Evolutionary conservation across 2,329 filamentous ascomycete species (phyloP), one percentile per base, ranked within the genome.

Genomic region (Triangularia verruculosa): DNA sequence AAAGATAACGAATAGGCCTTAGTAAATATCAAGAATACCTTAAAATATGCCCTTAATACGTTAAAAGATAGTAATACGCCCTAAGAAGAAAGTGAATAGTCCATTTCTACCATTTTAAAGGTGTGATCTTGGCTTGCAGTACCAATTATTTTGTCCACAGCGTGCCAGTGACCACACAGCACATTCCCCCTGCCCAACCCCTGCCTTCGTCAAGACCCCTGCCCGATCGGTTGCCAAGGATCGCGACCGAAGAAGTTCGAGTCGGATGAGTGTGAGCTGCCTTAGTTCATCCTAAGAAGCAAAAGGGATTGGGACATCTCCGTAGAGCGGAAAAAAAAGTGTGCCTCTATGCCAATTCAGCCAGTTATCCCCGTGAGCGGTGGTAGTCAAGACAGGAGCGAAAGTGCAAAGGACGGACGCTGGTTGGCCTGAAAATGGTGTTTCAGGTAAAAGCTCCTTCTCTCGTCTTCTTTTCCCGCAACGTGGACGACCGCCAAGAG

Each of bases 381-480:
- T 66, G 62, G 67, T 43, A 39, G 63, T 32, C 61, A 32, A 20
- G 52, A 39, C 34, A 64, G 39, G 60, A 20, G 39, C 9, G 39
- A 65, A 52, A 62, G 60, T 27, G 2, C 17, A 30, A 64, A 61
- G 24, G 60, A 56, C 57, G 47, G 59, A 61, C 28, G 53, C 64
- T 69, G 68, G 68, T 67, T 70, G 69, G 68, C 67, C 63, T 47
- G 12, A 53, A 53, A 52, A 15, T 43, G 15, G 43, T 64, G 69
- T 71, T 71, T 71, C 69, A 71, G 59, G 64, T 68, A 63, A 60
- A 70, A 67, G 61, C 39, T 47, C 39, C 39, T 47, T 47, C 39
- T 47, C 39, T 47, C 39, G 39, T 47, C 39, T 47, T 47, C n/a
- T 20, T 47, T 28, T 17, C 39, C 52, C 43, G 17, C 54, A 25